Conservation (phyloP, 2,329 filamentous ascomycete genomes). For the Fusarium multiceps region DNA sequence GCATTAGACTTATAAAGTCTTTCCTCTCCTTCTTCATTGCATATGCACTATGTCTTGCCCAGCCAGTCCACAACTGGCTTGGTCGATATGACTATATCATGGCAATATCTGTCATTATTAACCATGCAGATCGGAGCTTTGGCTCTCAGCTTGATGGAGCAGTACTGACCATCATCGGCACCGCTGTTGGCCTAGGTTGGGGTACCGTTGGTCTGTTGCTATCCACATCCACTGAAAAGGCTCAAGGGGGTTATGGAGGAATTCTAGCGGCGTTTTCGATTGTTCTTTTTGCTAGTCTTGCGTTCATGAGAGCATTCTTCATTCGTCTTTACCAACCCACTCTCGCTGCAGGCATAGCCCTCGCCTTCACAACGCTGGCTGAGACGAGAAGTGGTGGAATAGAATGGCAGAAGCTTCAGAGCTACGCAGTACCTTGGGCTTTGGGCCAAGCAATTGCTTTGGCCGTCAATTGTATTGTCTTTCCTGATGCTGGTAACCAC, state of each 20-base stretch:
- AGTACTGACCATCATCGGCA: slow-evolving; percentile 64
- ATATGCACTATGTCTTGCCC: slow-evolving; percentile 66
- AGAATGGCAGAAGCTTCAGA: slow-evolving; percentile 62
- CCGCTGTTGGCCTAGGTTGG: slow-evolving; percentile 65
- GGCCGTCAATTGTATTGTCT: slow-evolving; percentile 59
- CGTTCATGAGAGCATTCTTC: slow-evolving; percentile 66
- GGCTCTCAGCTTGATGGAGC: slow-evolving; percentile 69
- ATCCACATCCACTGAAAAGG: slow-evolving; percentile 61
- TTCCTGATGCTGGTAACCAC: slow-evolving; percentile 67
- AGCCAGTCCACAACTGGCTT: slow-evolving; percentile 60
- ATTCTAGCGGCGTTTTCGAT: slow-evolving; percentile 67
- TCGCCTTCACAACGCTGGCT: slow-evolving; percentile 64
- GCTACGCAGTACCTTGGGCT: slow-evolving; percentile 67
- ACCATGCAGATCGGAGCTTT: slow-evolving; percentile 66
- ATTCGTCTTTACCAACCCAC: slow-evolving; percentile 67
- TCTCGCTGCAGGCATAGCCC: slow-evolving; percentile 65
- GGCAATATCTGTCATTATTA: slow-evolving; percentile 66
- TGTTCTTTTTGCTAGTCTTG: slow-evolving; percentile 63
- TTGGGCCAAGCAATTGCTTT: slow-evolving; percentile 66
- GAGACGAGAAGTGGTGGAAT: slow-evolving; percentile 58
- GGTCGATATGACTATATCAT: slow-evolving; percentile 67
- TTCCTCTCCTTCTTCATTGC: slow-evolving; percentile 68
- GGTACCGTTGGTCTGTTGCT: slow-evolving; percentile 65
- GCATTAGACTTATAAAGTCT: slow-evolving; percentile 63
- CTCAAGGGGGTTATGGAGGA: slow-evolving; percentile 62